Conservation (phyloP, 768 basidiomycete genomes). For the Cystofilobasidium ferigula region DNA sequence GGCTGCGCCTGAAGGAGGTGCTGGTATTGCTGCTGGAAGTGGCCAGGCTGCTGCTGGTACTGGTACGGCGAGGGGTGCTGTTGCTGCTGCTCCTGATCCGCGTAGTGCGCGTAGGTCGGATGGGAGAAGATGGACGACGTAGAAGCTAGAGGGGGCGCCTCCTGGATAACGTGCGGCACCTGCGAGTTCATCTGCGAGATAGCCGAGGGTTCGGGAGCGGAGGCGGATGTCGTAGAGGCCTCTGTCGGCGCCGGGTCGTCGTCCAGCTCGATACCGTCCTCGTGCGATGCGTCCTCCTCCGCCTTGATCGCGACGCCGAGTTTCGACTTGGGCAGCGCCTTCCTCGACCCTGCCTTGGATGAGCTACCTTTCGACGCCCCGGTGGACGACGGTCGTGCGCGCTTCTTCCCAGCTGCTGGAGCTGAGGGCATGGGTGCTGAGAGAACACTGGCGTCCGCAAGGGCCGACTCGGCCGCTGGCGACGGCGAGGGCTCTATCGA, state of each 20-base stretch:
- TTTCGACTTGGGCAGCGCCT: background rate
- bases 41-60: too few species aligned
- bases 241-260: background rate
- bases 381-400: background rate
- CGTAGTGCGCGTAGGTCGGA: too few species aligned
- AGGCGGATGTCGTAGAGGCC: background rate
- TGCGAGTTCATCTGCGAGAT: too few species aligned
- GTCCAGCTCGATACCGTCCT: too few species aligned
- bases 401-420: background rate
- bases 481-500: background rate
- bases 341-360: background rate
- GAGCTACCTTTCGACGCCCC: background rate
- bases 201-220: too few species aligned
- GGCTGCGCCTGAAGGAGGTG: too few species aligned
- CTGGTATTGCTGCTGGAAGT: too few species aligned
- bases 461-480: background rate
- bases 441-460: background rate
- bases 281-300: background rate
- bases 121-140: too few species aligned
- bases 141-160: too few species aligned
- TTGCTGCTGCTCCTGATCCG: too few species aligned
- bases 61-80: too few species aligned
- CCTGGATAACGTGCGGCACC: too few species aligned
- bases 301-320: constrained; percentile 1
- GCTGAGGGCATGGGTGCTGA: background rate